Percentiles rank a stretch among this genome's conserved stretches.
phyloP scores from a whole-genome alignment of 169 alveolate species.

The Plasmodium gonderi region DNA sequence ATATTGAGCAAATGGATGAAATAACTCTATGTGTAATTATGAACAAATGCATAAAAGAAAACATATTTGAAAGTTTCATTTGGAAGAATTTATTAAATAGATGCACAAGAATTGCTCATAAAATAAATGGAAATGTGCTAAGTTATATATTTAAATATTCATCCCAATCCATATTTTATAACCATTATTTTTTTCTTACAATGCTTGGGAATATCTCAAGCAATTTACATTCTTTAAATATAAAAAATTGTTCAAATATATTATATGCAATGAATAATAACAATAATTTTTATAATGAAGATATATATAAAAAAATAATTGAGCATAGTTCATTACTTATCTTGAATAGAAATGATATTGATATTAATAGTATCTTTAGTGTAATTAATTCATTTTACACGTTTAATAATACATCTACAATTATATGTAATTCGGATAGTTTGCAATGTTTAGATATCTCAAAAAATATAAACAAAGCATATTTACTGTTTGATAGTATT shows the following conservation, averaged over 20 bases:
- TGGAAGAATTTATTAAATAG: conserved; percentile 80
- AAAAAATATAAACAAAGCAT: conserved; percentile 18
- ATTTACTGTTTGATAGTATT: conserved; percentile 42
- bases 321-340: conserved; percentile 42
- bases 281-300: conserved; percentile 44
- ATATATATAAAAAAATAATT: conserved; percentile 23
- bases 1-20: conserved; percentile 85
- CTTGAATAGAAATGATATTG: conserved; percentile 61
- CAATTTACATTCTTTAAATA: conserved; percentile 46
- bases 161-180: conserved; percentile 75
- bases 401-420: not conserved
- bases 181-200: conserved; percentile 76
- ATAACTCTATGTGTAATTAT: conserved; percentile 81
- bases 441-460: not conserved
- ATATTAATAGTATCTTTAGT: conserved; percentile 31
- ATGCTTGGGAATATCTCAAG: conserved; percentile 58
- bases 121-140: conserved; percentile 78
- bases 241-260: conserved; percentile 45
- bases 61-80: conserved; percentile 74
- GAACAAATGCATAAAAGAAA: conserved; percentile 79
- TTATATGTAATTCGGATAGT: not conserved
- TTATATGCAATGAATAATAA: conserved; percentile 67
- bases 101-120: conserved; percentile 78
- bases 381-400: conserved; percentile 29
- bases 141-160: conserved; percentile 80